These are phyloP conservation scores for Acanthochlamys bracteata DNA, from an alignment of 106 monocot genomes.

Conservation along the genomic window DNA sequence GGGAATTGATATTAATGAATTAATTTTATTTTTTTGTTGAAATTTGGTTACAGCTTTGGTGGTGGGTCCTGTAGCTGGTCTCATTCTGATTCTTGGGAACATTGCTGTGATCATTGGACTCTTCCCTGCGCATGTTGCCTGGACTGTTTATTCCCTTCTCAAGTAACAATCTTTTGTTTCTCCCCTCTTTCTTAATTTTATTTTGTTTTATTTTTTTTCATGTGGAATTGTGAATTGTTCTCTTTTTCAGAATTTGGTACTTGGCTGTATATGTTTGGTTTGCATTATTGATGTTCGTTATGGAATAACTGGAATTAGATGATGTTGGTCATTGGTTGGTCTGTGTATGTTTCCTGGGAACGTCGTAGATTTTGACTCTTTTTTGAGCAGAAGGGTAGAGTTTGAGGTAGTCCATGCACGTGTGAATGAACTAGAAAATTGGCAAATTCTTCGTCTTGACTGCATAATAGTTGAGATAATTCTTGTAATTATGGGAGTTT, in stretches of 20 bases:
- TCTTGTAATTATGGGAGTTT: no score
- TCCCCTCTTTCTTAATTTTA: neutral
- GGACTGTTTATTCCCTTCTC: slow-evolving; percentile 67
- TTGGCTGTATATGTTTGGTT: no score
- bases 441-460: no score
- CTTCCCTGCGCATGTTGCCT: slow-evolving; percentile 75
- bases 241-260: neutral
- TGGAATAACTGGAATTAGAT: no score
- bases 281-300: no score
- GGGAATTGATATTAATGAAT: neutral
- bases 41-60: slow-evolving; percentile 40
- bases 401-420: no score
- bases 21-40: neutral
- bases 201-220: slow-evolving; percentile 4
- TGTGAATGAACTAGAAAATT: no score
- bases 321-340: no score
- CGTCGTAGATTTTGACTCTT: no score
- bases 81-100: slow-evolving; percentile 66
- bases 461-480: no score
- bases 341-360: no score
- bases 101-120: slow-evolving; percentile 59
- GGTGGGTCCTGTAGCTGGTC: slow-evolving; percentile 74
- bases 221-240: neutral
- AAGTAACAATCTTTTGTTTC: slow-evolving; percentile 31
- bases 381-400: no score